phyloP scores from a whole-genome alignment of 441 rosid species.

The Gossypium davidsonii region DNA sequence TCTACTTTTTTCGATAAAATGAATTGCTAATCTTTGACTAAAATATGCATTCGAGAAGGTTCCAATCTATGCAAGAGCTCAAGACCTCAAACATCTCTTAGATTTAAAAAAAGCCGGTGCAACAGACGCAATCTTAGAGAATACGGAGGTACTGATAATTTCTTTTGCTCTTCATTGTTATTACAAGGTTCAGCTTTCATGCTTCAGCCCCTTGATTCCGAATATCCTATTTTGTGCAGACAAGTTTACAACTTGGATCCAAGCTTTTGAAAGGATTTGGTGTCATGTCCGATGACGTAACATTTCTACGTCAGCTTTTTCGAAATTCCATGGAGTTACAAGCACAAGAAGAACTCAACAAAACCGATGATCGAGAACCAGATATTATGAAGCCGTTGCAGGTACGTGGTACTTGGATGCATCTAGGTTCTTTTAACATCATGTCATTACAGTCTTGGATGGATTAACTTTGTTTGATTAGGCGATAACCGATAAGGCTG shows the following conservation, averaged over 20 bases:
- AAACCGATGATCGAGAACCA: conserved; percentile 32
- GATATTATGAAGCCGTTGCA: conserved; percentile 49
- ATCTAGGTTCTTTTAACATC: not conserved
- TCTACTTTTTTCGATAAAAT: not conserved
- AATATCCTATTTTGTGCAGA: conserved; percentile 40
- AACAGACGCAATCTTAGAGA: conserved; percentile 85
- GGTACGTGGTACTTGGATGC: conserved; percentile 23
- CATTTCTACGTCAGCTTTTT: conserved; percentile 61
- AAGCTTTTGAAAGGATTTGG: conserved; percentile 85
- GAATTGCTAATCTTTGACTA: conserved; percentile 6
- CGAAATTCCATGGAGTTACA: conserved; percentile 83
- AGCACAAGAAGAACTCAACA: conserved; percentile 53
- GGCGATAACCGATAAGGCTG: conserved; percentile 30
- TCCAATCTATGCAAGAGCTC: conserved; percentile 87
- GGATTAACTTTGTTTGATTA: conserved; percentile 14
- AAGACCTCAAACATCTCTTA: conserved; percentile 73
- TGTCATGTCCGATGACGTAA: conserved; percentile 94
- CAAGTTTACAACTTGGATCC: conserved; percentile 92
- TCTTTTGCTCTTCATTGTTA: not conserved
- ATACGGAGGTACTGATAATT: conserved; percentile 54
- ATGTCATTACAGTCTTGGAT: not conserved
- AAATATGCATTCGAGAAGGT: conserved; percentile 36
- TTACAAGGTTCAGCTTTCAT: not conserved
- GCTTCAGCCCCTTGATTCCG: not conserved
- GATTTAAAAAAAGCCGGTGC: conserved; percentile 90